These are phyloP conservation scores for Coleophoma eucalyptorum DNA, from an alignment of 2,329 filamentous ascomycete genomes.

Conservation along the genomic window DNA sequence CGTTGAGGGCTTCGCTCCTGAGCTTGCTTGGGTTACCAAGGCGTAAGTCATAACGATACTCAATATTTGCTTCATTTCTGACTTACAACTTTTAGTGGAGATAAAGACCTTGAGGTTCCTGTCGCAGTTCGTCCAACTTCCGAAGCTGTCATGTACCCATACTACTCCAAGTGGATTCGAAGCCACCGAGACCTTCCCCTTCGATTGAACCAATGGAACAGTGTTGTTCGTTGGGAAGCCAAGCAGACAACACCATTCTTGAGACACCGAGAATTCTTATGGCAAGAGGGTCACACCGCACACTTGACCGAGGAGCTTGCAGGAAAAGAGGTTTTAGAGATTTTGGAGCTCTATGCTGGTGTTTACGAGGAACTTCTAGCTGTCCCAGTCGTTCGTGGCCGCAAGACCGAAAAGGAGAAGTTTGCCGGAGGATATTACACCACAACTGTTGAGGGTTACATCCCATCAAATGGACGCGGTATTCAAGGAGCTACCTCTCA, in stretches of 20 bases:
- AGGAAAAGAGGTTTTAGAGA: conserved; percentile 82
- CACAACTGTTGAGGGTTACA: conserved; percentile 95
- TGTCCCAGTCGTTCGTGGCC: conserved; percentile 86
- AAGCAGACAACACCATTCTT: conserved; percentile 89
- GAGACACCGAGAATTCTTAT: conserved; percentile 89
- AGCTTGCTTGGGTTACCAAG: conserved; percentile 85
- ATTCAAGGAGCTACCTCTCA: conserved; percentile 97
- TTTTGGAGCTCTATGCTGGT: conserved; percentile 86
- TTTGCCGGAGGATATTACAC: conserved; percentile 97
- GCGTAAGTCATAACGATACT: conserved; percentile 47
- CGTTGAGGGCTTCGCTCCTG: conserved; percentile 96
- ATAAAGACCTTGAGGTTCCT: conserved; percentile 83
- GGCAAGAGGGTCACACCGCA: conserved; percentile 84
- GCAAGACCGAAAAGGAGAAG: conserved; percentile 97
- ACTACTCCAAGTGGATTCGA: conserved; percentile 96
- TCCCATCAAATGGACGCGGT: conserved; percentile 89
- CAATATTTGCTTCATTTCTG: neutral
- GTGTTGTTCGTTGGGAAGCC: conserved; percentile 89
- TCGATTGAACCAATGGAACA: conserved; percentile 98
- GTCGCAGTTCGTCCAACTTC: conserved; percentile 66
- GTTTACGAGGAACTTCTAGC: conserved; percentile 93
- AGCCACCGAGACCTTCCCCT: conserved; percentile 93
- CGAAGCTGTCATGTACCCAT: conserved; percentile 87
- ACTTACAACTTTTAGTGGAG: conserved; percentile 57
- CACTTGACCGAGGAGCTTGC: conserved; percentile 82